Evolutionary conservation across 2,329 filamentous ascomycete species (phyloP).

Genomic region (Exophiala mesophila): DNA sequence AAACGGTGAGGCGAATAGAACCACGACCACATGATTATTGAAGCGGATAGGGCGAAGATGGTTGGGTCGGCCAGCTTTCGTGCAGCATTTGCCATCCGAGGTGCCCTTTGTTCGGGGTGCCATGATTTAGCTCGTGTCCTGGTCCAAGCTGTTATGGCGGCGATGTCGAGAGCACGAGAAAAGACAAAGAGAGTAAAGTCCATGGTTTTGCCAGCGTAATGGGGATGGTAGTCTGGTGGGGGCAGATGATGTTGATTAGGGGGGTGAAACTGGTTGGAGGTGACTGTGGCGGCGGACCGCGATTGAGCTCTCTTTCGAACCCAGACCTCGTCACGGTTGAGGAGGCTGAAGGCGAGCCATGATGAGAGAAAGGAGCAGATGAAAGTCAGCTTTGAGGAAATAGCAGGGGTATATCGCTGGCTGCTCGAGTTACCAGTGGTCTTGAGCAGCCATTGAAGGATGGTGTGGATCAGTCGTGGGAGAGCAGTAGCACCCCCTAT

Average conservation of each 20-base stretch:
- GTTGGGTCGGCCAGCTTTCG: conserved; percentile 56
- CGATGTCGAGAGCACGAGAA: conserved; percentile 66
- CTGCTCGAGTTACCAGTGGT: conserved; percentile 11
- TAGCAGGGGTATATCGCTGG: conserved; percentile 9
- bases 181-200: conserved; percentile 77
- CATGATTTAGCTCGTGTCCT: conserved; percentile 34
- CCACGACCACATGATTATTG: conserved; percentile 84
- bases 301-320: conserved; percentile 20
- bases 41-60: conserved; percentile 67
- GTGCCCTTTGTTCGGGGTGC: conserved; percentile 26
- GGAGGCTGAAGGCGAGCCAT: conserved; percentile 45
- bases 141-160: conserved; percentile 63
- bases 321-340: conserved; percentile 37
- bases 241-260: conserved; percentile 18
- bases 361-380: conserved; percentile 45
- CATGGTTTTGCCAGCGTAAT: conserved; percentile 65
- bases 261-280: conserved; percentile 8
- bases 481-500: conserved; percentile 50
- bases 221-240: conserved; percentile 25
- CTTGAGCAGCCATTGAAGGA: conserved; percentile 27
- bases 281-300: conserved; percentile 8
- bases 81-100: conserved; percentile 36
- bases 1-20: conserved; percentile 69
- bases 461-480: conserved; percentile 30
- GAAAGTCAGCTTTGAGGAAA: conserved; percentile 31